These are phyloP conservation scores for Zostera marina DNA, from an alignment of 116 monocot species.

Conservation along the genomic window DNA sequence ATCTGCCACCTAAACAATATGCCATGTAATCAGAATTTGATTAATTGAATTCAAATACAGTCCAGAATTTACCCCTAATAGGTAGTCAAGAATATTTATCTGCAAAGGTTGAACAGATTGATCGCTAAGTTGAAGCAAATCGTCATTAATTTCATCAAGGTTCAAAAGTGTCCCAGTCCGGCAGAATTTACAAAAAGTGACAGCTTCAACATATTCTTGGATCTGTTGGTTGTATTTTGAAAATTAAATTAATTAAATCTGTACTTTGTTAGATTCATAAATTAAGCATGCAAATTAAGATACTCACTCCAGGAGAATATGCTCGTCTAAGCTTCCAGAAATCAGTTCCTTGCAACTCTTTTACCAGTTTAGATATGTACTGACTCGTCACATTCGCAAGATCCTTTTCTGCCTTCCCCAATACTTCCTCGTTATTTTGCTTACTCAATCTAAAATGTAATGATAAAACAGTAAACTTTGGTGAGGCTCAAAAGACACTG, in stretches of 20 bases:
- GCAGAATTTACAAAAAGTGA: constrained; percentile 74
- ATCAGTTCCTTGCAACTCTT: constrained; percentile 77
- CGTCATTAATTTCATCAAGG: constrained; percentile 69
- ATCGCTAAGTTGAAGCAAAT: constrained; percentile 36
- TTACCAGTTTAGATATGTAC: constrained; percentile 72
- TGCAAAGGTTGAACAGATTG: constrained; percentile 62
- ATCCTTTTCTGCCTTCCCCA: constrained; percentile 82
- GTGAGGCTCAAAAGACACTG: not conserved
- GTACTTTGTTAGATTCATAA: not conserved
- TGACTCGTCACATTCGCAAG: constrained; percentile 53
- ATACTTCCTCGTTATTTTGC: constrained; percentile 71
- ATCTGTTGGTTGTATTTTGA: constrained; percentile 33
- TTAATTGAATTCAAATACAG: not conserved
- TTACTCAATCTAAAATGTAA: constrained; percentile 45
- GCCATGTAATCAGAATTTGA: not conserved
- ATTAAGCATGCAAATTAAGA: not conserved
- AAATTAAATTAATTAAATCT: not conserved
- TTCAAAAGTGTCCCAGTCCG: constrained; percentile 63
- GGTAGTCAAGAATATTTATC: constrained; percentile 87
- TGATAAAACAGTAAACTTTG: not conserved
- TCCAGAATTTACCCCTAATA: constrained; percentile 48
- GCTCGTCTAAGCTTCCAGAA: constrained; percentile 96
- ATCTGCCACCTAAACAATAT: constrained; percentile 58
- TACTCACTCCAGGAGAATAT: constrained; percentile 73
- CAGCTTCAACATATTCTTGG: constrained; percentile 98